Evolutionary conservation across 768 basidiomycete genomes (phyloP).

Genomic region (Tylopilus sp.): DNA sequence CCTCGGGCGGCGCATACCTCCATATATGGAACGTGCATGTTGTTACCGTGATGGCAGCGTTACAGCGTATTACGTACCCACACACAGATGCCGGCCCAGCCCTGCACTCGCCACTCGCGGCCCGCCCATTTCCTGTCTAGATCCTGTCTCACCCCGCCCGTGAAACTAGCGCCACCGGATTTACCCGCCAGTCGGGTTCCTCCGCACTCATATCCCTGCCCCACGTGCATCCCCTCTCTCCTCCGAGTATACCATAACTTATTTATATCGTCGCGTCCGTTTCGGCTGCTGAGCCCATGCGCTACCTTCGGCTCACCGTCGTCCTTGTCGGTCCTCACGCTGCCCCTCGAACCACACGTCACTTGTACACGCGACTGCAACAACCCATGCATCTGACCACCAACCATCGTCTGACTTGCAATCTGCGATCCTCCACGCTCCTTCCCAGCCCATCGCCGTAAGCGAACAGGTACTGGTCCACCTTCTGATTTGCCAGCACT

Average conservation of each 20-base stretch:
- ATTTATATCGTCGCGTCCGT: neutral
- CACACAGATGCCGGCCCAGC: conserved; percentile 18
- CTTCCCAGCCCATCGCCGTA: neutral
- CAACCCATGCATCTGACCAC: neutral
- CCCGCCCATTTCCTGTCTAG: conserved; percentile 11
- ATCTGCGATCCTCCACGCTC: neutral
- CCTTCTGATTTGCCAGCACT: neutral
- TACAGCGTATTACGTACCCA: conserved; percentile 23
- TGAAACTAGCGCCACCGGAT: conserved; percentile 28
- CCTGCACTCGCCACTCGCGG: conserved; percentile 26
- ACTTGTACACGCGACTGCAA: neutral
- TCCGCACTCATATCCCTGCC: conserved; percentile 14
- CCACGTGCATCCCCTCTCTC: conserved; percentile 9
- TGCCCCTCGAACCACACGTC: neutral
- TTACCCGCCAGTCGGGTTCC: conserved; percentile 19
- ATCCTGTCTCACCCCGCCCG: conserved; percentile 10
- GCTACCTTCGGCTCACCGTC: neutral
- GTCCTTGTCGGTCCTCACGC: neutral
- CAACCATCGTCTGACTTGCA: neutral
- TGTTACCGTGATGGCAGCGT: conserved; percentile 24
- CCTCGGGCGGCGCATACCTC: conserved; percentile 25
- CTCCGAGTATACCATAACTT: conserved; percentile 3
- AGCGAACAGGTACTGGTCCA: conserved; percentile 6
- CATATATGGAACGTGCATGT: conserved; percentile 20
- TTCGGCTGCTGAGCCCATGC: conserved; percentile 6